Conservation (phyloP, 78 protist genomes). For the Dictyostelium citrinum region DNA sequence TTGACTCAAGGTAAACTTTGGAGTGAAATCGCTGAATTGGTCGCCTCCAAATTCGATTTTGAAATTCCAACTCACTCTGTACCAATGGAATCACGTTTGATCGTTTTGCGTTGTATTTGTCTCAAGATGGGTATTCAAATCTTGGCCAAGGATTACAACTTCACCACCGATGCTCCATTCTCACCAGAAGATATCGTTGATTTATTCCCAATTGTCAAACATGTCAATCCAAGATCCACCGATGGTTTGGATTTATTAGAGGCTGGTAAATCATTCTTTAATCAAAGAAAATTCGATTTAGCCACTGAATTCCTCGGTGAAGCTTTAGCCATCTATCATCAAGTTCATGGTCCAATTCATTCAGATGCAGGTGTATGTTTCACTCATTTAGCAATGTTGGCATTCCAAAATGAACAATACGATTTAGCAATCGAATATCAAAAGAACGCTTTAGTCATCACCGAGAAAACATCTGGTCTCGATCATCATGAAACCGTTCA, state of each 20-base stretch:
- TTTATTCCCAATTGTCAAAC: slow-evolving; percentile 70
- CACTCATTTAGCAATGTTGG: slow-evolving; percentile 76
- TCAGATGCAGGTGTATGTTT: slow-evolving; percentile 45
- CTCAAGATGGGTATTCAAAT: slow-evolving; percentile 70
- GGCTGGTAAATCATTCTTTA: slow-evolving; percentile 48
- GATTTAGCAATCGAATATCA: slow-evolving; percentile 69
- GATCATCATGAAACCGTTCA: slow-evolving; percentile 84
- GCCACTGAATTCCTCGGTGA: slow-evolving; percentile 54
- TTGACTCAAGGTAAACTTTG: not conserved
- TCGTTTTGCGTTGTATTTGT: slow-evolving; percentile 46
- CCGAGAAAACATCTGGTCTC: slow-evolving; percentile 55
- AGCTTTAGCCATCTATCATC: slow-evolving; percentile 21
- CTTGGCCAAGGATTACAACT: slow-evolving; percentile 47
- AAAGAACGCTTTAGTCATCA: slow-evolving; percentile 76
- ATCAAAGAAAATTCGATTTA: slow-evolving; percentile 29
- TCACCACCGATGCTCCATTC: slow-evolving; percentile 72
- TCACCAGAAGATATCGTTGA: slow-evolving; percentile 59
- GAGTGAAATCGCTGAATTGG: slow-evolving; percentile 18
- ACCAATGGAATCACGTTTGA: slow-evolving; percentile 61
- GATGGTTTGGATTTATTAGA: slow-evolving; percentile 64
- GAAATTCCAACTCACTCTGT: slow-evolving; percentile 47
- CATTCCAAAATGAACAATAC: slow-evolving; percentile 56
- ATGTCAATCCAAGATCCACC: slow-evolving; percentile 46
- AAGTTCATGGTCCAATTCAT: slow-evolving; percentile 80
- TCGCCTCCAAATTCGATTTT: not conserved